Evolutionary conservation across 345 rosid genomes (phyloP), one percentile per base, ranked within the genome.

Genomic region (Toxicodendron radicans): DNA sequence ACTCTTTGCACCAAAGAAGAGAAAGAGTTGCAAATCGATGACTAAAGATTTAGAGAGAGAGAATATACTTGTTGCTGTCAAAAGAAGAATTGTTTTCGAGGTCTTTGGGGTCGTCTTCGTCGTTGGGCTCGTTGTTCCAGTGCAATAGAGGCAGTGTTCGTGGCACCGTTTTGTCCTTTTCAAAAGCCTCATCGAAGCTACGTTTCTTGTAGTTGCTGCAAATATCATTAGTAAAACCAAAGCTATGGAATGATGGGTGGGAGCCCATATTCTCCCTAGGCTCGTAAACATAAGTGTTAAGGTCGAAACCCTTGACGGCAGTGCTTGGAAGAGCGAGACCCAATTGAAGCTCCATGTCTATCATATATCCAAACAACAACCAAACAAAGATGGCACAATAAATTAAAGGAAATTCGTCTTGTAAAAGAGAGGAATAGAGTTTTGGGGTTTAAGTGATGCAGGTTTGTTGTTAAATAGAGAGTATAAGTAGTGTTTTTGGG

Each of bases 281-380:
- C 48, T 80, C 64, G 64, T 23, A 33, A 48, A 12, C 45, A 46
- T 2, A 43, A 59, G 43, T 27, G 58, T 80, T 80, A n/a, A 83
- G 78, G 76, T 83, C 82, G 32, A 83, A 64, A 7, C 78, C 72
- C 17, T 57, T 43, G 57, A 53, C 62, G 8, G 58, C 32, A 61
- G 64, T 20, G 68, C 49, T 65, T 13, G 87, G 78, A 56, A 84
- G 87, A 63, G 86, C 75, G 4, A 86, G 85, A 64, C 85, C 83
- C 11, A 86, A 71, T 38, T 79, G 82, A 58, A 86, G 90, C 70
- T 86, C 87, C 87, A 84, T 84, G 23, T 21, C 27, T 5, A 53
- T 54, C 76, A 60, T 52, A 16, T 16, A 7, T 5, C 14, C 38
- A 23, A 66, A 57, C 71, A 78, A 75, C 46, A 38, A 35, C 20